Base-by-base conservation (phyloP, 331 rosid genomes). In the Malus hybrid region DNA sequence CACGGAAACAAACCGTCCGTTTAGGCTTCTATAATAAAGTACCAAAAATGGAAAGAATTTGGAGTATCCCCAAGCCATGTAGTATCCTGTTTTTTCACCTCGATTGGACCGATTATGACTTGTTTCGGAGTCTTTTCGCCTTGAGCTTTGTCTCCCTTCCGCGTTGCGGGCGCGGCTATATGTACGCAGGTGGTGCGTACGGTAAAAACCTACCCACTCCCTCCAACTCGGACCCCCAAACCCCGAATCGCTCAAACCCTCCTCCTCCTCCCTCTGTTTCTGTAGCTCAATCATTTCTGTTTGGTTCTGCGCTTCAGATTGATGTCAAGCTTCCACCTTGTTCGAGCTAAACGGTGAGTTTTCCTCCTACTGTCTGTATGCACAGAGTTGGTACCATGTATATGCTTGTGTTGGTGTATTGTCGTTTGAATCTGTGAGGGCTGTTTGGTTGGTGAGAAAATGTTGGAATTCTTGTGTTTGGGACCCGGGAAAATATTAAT, bases 341-440 rank as follows among this genome's bases (percentile, higher is more conserved):
- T 75, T 33, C 59, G 15, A 27, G 24, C 33, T 78, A 55, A 52
- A 80, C 14, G 79, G 91, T 90, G 81, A 15, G 83, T 65, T 70
- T 6, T 57, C 66, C 7, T 5, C 5, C 5, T 39, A 22, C 56
- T 27, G 67, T 62, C 14, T 27, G 67, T 62, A 62, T 62, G 67
- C 4, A 7, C 9, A 22, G 29, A 14, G 68, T 72, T 48, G n/a
- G 46, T 33, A 14, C 70, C 19, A 15, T 42, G 19, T 70, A 14
- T 57, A 29, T 29, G 28, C 44, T 66, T 74, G 29, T 18, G 10
- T 28, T 18, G 28, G 63, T 22, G 73, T 59, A 16, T 65, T 63
- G 20, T 32, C 8, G 65, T 66, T 83, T 73, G 54, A 19, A 9
- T 48, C 50, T 78, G 56, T 68, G 46, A 36, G 69, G 32, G 56